phyloP scores from a whole-genome alignment of 1,284 basidiomycete genomes.

The Cryptococcus depauperatus region DNA sequence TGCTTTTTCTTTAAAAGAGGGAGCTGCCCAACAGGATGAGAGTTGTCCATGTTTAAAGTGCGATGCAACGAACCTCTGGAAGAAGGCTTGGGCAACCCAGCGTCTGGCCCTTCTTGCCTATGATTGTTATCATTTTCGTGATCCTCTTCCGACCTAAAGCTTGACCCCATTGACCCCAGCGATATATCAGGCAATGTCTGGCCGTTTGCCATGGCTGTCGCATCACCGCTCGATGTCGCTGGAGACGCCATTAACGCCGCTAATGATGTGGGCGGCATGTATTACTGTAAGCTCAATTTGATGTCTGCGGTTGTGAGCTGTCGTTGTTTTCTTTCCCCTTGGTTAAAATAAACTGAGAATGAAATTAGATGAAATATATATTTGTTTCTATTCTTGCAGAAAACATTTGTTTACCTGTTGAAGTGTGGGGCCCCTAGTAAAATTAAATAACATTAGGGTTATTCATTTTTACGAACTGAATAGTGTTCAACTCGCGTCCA shows the following conservation, averaged over 20 bases:
- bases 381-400: too few species aligned
- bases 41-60: background rate
- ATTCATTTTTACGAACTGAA: too few species aligned
- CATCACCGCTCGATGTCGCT: slow-evolving; percentile 24
- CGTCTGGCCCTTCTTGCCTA: background rate
- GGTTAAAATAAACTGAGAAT: too few species aligned
- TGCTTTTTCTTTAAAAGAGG: slow-evolving; percentile 24
- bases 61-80: background rate
- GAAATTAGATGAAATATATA: too few species aligned
- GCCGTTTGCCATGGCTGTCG: slow-evolving; percentile 25
- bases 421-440: too few species aligned
- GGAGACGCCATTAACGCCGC: slow-evolving; percentile 37
- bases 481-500: too few species aligned
- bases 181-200: slow-evolving; percentile 43
- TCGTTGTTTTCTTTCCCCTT: too few species aligned
- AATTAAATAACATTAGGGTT: too few species aligned
- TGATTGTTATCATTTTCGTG: background rate
- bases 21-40: too few species aligned
- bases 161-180: slow-evolving; percentile 40
- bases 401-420: too few species aligned
- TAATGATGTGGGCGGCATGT: slow-evolving; percentile 11
- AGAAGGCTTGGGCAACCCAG: background rate
- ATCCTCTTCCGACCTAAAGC: slow-evolving; percentile 40
- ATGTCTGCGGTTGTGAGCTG: too few species aligned
- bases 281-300: too few species aligned